A percentile compares a stretch with the other conserved stretches of the same genome.
These are phyloP conservation scores for Sanghuangporus sanghuang DNA, from an alignment of 1,284 basidiomycete genomes.

Conservation along the genomic window DNA sequence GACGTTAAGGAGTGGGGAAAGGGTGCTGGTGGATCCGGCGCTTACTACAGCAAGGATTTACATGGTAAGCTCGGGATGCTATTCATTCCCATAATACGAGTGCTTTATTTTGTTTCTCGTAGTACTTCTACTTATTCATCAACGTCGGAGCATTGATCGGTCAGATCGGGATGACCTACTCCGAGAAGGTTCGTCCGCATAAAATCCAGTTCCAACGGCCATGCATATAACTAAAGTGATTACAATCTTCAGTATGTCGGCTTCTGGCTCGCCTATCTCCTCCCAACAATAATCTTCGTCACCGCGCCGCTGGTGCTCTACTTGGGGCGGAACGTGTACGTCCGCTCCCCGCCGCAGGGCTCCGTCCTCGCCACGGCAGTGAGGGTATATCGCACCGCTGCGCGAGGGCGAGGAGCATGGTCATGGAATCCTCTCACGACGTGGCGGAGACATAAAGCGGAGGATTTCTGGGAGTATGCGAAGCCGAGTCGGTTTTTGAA, in stretches of 20 bases:
- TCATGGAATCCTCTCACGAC: conserved; percentile 50
- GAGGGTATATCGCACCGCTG: conserved; percentile 45
- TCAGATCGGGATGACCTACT: conserved; percentile 66
- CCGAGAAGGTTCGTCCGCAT: conserved; percentile 50
- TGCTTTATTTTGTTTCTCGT: neutral
- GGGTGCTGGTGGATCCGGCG: conserved; percentile 77
- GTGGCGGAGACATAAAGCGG: conserved; percentile 43
- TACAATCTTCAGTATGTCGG: conserved; percentile 48
- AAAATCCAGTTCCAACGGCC: neutral
- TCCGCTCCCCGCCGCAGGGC: conserved; percentile 65
- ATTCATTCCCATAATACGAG: neutral
- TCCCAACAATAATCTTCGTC: conserved; percentile 64
- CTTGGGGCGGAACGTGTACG: conserved; percentile 63
- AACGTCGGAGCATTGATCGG: conserved; percentile 73
- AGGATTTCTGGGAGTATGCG: conserved; percentile 75
- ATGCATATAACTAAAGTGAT: conserved; percentile 15
- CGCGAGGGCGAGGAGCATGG: conserved; percentile 49
- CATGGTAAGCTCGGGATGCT: conserved; percentile 34
- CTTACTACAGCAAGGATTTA: conserved; percentile 69
- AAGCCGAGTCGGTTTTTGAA: conserved; percentile 55
- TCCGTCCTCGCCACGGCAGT: conserved; percentile 65
- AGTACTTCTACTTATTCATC: conserved; percentile 73
- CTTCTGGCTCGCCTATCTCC: conserved; percentile 65
- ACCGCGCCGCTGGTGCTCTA: conserved; percentile 68
- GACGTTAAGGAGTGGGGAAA: conserved; percentile 57